Percentiles rank a stretch among this genome's conserved stretches.
These are phyloP conservation scores for Amylostereum chailletii DNA, from an alignment of 1,284 basidiomycete species.

Conservation along the genomic window DNA sequence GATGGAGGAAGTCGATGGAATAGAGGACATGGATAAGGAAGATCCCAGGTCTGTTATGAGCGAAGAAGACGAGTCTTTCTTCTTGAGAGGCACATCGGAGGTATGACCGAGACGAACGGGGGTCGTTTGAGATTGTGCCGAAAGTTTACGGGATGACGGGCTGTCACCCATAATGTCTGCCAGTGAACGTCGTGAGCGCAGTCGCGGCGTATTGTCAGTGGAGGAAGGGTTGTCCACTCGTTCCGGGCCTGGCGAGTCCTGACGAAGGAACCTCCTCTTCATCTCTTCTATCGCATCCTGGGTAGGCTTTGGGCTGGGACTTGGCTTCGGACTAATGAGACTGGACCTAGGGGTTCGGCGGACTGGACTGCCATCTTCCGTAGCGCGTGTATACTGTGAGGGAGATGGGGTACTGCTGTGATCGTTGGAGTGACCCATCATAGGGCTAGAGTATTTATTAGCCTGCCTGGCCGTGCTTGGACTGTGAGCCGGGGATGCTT, in stretches of 20 bases:
- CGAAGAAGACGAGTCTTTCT: constrained; percentile 14
- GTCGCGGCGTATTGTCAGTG: constrained; percentile 11
- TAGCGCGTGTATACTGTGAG: not conserved
- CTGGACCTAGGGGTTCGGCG: constrained; percentile 13
- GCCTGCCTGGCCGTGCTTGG: too few species aligned
- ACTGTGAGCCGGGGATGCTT: too few species aligned
- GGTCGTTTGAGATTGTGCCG: not conserved
- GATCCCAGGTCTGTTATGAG: constrained; percentile 16
- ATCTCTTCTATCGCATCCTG: constrained; percentile 53
- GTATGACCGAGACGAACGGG: constrained; percentile 1
- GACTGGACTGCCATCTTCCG: constrained; percentile 13
- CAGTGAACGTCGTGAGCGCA: constrained; percentile 5
- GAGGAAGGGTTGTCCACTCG: constrained; percentile 8
- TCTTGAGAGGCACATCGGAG: constrained; percentile 8
- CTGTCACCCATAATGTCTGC: not conserved
- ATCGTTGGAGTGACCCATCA: too few species aligned
- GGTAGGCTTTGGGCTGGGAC: constrained; percentile 23
- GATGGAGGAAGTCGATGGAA: constrained; percentile 15
- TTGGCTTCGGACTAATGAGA: constrained; percentile 10
- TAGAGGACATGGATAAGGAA: constrained; percentile 7
- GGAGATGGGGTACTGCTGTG: not conserved
- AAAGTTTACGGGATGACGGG: not conserved
- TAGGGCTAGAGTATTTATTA: too few species aligned
- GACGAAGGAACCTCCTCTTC: constrained; percentile 48
- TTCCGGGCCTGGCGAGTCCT: constrained; percentile 18